Base-by-base conservation (phyloP, 208 protist species). In the Leishmania gerbilli region DNA sequence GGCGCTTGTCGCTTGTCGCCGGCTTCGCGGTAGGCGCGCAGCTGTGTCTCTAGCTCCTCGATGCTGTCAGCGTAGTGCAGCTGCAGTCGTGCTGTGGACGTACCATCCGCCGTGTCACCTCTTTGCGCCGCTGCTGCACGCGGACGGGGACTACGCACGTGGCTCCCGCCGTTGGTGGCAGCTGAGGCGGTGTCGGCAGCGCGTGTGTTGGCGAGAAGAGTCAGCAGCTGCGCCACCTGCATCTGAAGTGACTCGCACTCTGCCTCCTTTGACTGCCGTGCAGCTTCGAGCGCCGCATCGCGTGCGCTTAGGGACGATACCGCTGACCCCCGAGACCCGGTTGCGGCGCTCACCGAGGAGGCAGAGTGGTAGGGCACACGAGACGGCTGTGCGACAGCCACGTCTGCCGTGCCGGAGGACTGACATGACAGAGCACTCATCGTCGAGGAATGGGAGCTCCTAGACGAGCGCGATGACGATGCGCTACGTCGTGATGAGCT, bases 181-280 rank as follows among this genome's bases (percentile, higher is more conserved):
- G 42, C 24, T 7, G 77, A 34, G 27, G 71, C 42, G 11, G 72
- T n/a, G 19, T 11, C 58, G 3, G 31, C n/a, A n/a, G 76, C 34
- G 24, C 64, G 56, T 13, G 53, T 62, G 37, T 49, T 64, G 19
- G 77, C 62, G 49, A 86, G 49, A 68, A 79, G 51, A 27, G 74
- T 86, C 17, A 86, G 82, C 72, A 86, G 74, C 68, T 86, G 82
- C 17, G 82, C 82, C 45, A 86, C 82, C 19, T 79, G 82, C 72
- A 86, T 69, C 77, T 80, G 79, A n/a, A 87, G 80, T 31, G 51
- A 55, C 79, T 87, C 86, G 60, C 83, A 87, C 86, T 87, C 83
- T 67, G 69, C 83, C 9, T 77, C 65, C 58, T 89, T 84, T 11
- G 31, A 31, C 67, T 77, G 67, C 64, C 81, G 62, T 8, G 72